These are phyloP conservation scores for Pseudovirgaria hyperparasitica DNA, from an alignment of 2,329 filamentous ascomycete genomes.

Conservation along the genomic window DNA sequence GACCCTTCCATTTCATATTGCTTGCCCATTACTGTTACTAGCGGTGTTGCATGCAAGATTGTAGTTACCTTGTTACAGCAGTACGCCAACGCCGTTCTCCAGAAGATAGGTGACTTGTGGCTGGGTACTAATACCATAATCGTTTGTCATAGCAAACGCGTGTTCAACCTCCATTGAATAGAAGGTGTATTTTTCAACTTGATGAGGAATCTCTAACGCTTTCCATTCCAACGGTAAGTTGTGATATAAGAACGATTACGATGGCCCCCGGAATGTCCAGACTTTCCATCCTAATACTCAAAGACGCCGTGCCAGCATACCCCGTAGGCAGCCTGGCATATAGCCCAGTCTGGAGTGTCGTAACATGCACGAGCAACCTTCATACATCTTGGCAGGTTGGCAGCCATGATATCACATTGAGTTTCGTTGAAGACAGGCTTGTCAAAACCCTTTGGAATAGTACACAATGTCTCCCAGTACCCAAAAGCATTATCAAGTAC, in stretches of 20 bases:
- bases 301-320: slow-evolving; percentile 28
- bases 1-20: slow-evolving; percentile 31
- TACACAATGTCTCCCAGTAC: slow-evolving; percentile 36
- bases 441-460: slow-evolving; percentile 30
- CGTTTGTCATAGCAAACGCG: slow-evolving; percentile 18
- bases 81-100: slow-evolving; percentile 22
- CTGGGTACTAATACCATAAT: slow-evolving; percentile 16
- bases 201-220: slow-evolving; percentile 19
- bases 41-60: slow-evolving; percentile 30
- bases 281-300: slow-evolving; percentile 28
- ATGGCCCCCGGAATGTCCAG: slow-evolving; percentile 23
- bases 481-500: slow-evolving; percentile 28
- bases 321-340: slow-evolving; percentile 24
- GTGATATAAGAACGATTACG: slow-evolving; percentile 35
- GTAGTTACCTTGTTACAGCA: slow-evolving; percentile 28
- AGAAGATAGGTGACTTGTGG: slow-evolving; percentile 23
- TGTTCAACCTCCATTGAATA: slow-evolving; percentile 11
- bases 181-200: slow-evolving; percentile 19
- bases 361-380: slow-evolving; percentile 29
- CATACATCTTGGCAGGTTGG: slow-evolving; percentile 33
- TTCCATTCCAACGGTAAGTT: slow-evolving; percentile 18
- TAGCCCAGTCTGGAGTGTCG: slow-evolving; percentile 26
- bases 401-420: slow-evolving; percentile 33
- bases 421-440: slow-evolving; percentile 33
- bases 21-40: slow-evolving; percentile 27